These are phyloP conservation scores for Fraxinus floribunda DNA, from an alignment of 305 asterid species.

Conservation along the genomic window DNA sequence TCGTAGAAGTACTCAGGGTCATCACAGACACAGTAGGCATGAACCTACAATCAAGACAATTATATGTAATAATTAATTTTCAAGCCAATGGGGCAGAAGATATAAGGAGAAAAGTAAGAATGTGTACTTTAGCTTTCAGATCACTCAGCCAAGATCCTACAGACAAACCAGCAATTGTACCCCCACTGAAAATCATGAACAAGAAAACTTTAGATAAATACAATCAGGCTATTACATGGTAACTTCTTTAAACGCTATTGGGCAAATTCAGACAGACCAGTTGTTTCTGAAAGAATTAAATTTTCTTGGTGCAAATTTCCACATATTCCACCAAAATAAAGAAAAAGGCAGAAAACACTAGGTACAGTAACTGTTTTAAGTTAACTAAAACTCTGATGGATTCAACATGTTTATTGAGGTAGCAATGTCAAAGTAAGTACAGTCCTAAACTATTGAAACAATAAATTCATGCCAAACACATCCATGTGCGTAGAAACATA, in stretches of 20 bases:
- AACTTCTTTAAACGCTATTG: neutral
- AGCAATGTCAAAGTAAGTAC: neutral
- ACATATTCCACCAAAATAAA: neutral
- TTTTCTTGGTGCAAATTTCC: neutral
- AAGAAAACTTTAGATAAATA: conserved; percentile 2
- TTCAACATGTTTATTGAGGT: neutral
- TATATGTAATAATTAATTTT: neutral
- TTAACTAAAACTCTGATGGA: neutral
- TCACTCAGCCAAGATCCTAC: conserved; percentile 72
- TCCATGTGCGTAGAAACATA: neutral
- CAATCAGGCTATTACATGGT: neutral
- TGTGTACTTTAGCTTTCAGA: conserved; percentile 65
- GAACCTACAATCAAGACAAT: conserved; percentile 47
- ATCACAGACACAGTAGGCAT: conserved; percentile 81
- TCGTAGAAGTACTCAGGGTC: conserved; percentile 86
- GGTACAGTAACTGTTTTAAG: neutral
- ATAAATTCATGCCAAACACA: neutral
- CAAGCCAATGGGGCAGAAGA: neutral
- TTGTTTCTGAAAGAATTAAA: neutral
- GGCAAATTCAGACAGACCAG: neutral
- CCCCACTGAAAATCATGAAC: conserved; percentile 66
- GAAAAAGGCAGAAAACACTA: neutral
- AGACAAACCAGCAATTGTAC: conserved; percentile 89
- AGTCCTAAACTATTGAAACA: neutral
- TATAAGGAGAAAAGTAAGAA: conserved; percentile 21